Base-by-base conservation (phyloP, 768 basidiomycete species). In the Boletus barrowsii region DNA sequence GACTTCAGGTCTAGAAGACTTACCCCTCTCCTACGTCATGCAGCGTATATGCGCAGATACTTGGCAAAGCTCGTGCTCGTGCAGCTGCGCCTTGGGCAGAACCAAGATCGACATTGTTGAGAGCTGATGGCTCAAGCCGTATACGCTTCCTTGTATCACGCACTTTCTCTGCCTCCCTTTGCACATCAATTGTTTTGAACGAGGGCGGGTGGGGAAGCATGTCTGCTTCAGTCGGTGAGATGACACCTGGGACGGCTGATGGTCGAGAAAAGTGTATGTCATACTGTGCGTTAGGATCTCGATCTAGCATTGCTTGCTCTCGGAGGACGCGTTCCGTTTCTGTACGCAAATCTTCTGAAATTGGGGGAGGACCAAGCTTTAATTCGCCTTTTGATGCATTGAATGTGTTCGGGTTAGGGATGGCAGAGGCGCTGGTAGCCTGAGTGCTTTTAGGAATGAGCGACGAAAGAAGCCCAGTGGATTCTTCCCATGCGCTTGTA, bases 21-120 rank as follows among this genome's bases (percentile, higher is more conserved):
- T 66, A 97, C 96, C 93, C 91, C 74, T 98, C 96, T n/a, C 87
- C 86, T 2, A 90, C 84, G 63, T 98, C 94, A 68, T 97, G 95
- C 40, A 99, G 66, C 4, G 97, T 98, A 66, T 97, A 98, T 7
- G 92, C 86, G 61, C 96, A 97, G 50, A 98, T 86, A 62, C 95
- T 98, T 3, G 96, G 96, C 52, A 96, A 72, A 41, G 87, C 88
- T 14, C 84, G 79, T 2, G 85, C 78, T 52, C 82, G 75, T 4
- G 63, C 62, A 32, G 81, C 69, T 49, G 74, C 72, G 10, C 79
- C 83, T 68, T 87, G 88, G 32, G 82, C 70, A 22, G 82, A 82
- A 60, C 78, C 79, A 33, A 70, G 68, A 65, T 89, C 87, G 13
- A 83, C 69, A 57, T 78, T 81, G 40, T 72, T 73, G 43, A 89